These are phyloP conservation scores for Hanseniaspora lachancei DNA, from an alignment of 805 yeast genomes.

Conservation along the genomic window DNA sequence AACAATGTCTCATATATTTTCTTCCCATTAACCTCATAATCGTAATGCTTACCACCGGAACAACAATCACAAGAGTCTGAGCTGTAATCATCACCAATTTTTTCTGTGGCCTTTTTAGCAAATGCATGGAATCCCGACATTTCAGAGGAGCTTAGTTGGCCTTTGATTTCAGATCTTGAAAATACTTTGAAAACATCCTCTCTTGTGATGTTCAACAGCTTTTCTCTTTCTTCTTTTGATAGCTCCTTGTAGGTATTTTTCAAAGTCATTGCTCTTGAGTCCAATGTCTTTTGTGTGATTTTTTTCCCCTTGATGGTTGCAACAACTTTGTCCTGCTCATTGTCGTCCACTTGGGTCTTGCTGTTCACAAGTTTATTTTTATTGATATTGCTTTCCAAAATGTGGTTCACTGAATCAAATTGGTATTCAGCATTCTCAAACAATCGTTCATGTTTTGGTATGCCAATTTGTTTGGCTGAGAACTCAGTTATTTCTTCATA, in stretches of 20 bases:
- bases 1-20: slow-evolving; percentile 11
- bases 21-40: slow-evolving; percentile 8
- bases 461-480: background rate
- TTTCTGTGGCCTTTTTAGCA: background rate
- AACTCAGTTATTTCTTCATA: background rate
- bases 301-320: background rate
- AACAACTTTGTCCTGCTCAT: slow-evolving; percentile 6
- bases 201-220: slow-evolving; percentile 9
- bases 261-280: background rate
- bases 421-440: background rate
- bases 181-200: slow-evolving; percentile 12
- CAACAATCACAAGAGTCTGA: slow-evolving; percentile 9
- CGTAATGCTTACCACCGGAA: slow-evolving; percentile 9
- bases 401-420: background rate
- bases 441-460: background rate
- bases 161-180: slow-evolving; percentile 10
- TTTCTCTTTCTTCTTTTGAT: slow-evolving; percentile 5
- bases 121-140: slow-evolving; percentile 3
- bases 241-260: slow-evolving; percentile 6
- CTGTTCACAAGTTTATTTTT: background rate
- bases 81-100: background rate
- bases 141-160: slow-evolving; percentile 7
- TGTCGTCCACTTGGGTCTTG: background rate
- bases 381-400: too few species aligned
- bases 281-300: background rate